Evolutionary conservation across 2,329 filamentous ascomycete species (phyloP).

Genomic region (Aspergillus sp.): DNA sequence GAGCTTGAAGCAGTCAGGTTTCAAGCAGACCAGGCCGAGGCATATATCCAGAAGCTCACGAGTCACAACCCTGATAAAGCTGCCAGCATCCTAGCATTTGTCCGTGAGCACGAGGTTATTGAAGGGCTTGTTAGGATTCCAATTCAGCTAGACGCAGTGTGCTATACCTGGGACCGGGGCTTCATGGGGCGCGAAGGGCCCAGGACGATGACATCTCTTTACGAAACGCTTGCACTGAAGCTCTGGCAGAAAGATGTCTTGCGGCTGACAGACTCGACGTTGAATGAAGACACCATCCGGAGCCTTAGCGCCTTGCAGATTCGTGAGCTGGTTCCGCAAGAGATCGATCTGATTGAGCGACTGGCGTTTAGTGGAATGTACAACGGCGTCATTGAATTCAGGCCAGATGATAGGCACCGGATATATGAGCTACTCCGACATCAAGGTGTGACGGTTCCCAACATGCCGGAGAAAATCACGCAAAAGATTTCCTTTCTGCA

Average conservation of each 20-base stretch:
- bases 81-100: slow-evolving; percentile 36
- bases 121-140: slow-evolving; percentile 47
- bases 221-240: slow-evolving; percentile 36
- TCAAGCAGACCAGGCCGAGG: neutral
- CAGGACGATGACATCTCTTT: slow-evolving; percentile 43
- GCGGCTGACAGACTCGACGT: slow-evolving; percentile 29
- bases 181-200: slow-evolving; percentile 5
- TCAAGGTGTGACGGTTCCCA: neutral
- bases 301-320: slow-evolving; percentile 11
- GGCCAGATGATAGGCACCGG: slow-evolving; percentile 17
- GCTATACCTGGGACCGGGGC: slow-evolving; percentile 41
- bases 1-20: slow-evolving; percentile 4
- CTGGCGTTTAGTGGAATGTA: slow-evolving; percentile 45
- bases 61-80: slow-evolving; percentile 10
- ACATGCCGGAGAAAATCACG: neutral
- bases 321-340: slow-evolving; percentile 16
- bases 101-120: slow-evolving; percentile 38
- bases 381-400: slow-evolving; percentile 42
- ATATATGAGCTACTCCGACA: neutral
- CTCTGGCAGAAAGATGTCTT: slow-evolving; percentile 48
- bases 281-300: neutral
- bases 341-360: slow-evolving; percentile 33
- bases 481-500: neutral
- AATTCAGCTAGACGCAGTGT: slow-evolving; percentile 52
- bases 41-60: slow-evolving; percentile 25